phyloP scores from a whole-genome alignment of 2,329 filamentous ascomycete species.

The Tolypocladium sp. region DNA sequence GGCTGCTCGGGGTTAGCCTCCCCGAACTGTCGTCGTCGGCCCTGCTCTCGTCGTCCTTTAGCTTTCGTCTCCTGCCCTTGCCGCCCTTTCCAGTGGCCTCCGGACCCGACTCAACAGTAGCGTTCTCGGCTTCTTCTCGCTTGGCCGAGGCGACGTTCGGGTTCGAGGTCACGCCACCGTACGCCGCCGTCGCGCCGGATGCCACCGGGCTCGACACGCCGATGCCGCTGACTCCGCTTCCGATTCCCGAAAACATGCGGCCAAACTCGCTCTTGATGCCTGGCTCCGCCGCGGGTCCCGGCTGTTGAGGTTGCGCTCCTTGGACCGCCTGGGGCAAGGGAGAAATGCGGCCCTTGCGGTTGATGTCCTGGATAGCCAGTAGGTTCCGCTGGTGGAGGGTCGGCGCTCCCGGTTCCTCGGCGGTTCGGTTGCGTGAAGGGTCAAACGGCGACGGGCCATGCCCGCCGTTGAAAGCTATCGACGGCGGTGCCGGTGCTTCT shows the following conservation, averaged over 20 bases:
- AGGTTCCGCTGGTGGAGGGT: slow-evolving; percentile 51
- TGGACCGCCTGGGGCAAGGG: slow-evolving; percentile 90
- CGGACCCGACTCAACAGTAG: slow-evolving; percentile 32
- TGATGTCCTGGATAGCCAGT: slow-evolving; percentile 71
- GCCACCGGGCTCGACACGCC: slow-evolving; percentile 43
- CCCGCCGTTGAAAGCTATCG: slow-evolving; percentile 37
- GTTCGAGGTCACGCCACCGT: slow-evolving; percentile 18
- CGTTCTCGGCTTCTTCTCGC: slow-evolving; percentile 42
- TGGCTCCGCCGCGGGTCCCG: slow-evolving; percentile 71
- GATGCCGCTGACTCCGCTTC: slow-evolving; percentile 42
- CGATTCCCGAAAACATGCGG: slow-evolving; percentile 91
- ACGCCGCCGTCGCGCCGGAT: slow-evolving; percentile 30
- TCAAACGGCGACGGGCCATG: slow-evolving; percentile 31
- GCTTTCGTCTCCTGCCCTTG: slow-evolving; percentile 56
- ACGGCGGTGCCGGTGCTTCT: slow-evolving; percentile 39
- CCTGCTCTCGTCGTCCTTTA: slow-evolving; percentile 65
- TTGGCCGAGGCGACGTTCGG: slow-evolving; percentile 30
- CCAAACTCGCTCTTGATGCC: slow-evolving; percentile 93
- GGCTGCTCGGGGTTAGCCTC: slow-evolving; percentile 48
- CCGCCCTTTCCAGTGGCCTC: slow-evolving; percentile 31
- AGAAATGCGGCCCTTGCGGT: slow-evolving; percentile 74
- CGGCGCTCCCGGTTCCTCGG: slow-evolving; percentile 47
- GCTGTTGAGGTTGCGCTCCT: slow-evolving; percentile 73
- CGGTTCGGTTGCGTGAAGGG: slow-evolving; percentile 25
- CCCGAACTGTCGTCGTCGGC: slow-evolving; percentile 59